Percentiles rank a stretch among this genome's conserved stretches.
Evolutionary conservation across 1,284 basidiomycete genomes (phyloP).

Genomic region (Neolentinus lepideus): DNA sequence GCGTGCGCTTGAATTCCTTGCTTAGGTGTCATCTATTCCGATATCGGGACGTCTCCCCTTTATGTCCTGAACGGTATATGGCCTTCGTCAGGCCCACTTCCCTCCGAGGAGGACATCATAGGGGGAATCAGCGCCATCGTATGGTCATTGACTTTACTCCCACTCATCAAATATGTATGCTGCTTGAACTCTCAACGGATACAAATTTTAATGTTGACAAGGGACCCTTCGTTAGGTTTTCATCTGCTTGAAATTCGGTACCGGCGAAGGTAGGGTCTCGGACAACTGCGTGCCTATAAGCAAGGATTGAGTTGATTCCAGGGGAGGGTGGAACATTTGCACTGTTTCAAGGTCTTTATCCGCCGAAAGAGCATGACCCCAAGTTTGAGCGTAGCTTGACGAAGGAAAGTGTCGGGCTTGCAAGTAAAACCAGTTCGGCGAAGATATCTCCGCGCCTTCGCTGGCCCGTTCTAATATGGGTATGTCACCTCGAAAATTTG

Average conservation of each 20-base stretch:
- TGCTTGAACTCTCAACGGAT: neutral
- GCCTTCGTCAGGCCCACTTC: slow-evolving; percentile 36
- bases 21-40: slow-evolving; percentile 60
- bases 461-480: slow-evolving; percentile 51
- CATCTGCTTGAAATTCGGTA: slow-evolving; percentile 52
- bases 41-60: slow-evolving; percentile 56
- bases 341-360: slow-evolving; percentile 53
- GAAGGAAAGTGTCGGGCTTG: slow-evolving; percentile 28
- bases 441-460: slow-evolving; percentile 25
- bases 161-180: slow-evolving; percentile 59
- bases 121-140: slow-evolving; percentile 55
- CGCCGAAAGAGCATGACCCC: slow-evolving; percentile 33
- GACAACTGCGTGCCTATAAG: neutral
- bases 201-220: neutral
- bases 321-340: slow-evolving; percentile 65
- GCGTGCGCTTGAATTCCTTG: neutral
- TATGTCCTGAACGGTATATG: slow-evolving; percentile 63
- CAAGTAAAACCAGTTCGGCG: slow-evolving; percentile 7
- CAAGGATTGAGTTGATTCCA: slow-evolving; percentile 11
- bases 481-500: slow-evolving; percentile 16
- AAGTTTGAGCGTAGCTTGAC: slow-evolving; percentile 49
- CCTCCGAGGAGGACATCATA: slow-evolving; percentile 51
- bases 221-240: slow-evolving; percentile 30
- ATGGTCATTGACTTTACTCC: slow-evolving; percentile 58
- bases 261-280: slow-evolving; percentile 35